phyloP scores from a whole-genome alignment of 306 rosid species.

The Inga leiocalycina region DNA sequence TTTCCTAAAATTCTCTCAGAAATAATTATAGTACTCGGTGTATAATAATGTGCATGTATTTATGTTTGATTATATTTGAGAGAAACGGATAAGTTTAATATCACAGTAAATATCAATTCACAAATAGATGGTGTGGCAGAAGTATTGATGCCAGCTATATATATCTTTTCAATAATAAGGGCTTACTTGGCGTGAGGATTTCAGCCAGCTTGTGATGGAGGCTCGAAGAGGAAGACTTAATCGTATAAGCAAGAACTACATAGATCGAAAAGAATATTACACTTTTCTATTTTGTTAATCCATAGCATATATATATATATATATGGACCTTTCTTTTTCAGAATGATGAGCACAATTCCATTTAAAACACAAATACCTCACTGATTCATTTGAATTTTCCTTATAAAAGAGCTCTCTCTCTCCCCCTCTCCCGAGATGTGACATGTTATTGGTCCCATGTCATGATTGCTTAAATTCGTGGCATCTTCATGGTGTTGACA shows the following conservation, averaged over 20 bases:
- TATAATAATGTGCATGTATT: neutral
- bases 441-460: constrained; percentile 24
- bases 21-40: neutral
- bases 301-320: neutral
- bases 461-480: constrained; percentile 28
- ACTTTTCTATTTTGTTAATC: neutral
- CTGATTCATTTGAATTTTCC: neutral
- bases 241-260: constrained; percentile 27
- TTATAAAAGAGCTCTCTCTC: neutral
- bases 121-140: neutral
- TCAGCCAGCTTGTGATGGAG: neutral
- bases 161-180: neutral
- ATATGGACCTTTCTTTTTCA: neutral
- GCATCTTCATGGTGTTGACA: constrained; percentile 24
- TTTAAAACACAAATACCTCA: neutral
- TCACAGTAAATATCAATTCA: neutral
- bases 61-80: neutral
- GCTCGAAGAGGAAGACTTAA: constrained; percentile 1
- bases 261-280: neutral
- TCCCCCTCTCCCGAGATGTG: constrained; percentile 6
- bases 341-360: neutral
- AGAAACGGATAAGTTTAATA: neutral
- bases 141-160: neutral
- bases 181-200: constrained; percentile 29
- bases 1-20: neutral